Evolutionary conservation across 148 eudicot species (phyloP).

Genomic region (Diospyros lotus): DNA sequence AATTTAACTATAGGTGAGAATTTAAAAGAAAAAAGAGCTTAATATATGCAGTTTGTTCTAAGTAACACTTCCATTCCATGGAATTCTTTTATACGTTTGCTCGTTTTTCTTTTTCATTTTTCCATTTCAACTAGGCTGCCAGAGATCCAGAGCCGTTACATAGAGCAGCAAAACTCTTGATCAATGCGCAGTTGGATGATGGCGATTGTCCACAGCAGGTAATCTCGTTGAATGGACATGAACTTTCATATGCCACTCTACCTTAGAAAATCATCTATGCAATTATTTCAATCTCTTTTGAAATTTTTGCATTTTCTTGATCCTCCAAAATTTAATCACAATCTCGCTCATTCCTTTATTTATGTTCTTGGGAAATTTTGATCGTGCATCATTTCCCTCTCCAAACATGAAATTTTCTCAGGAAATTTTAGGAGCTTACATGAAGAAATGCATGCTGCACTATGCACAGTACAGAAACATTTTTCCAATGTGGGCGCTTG

Average conservation of each 20-base stretch:
- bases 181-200: conserved; percentile 37
- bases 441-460: conserved; percentile 44
- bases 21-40: too few relatives aligned
- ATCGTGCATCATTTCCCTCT: neutral
- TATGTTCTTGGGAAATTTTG: neutral
- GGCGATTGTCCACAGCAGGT: conserved; percentile 47
- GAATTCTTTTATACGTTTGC: neutral
- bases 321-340: neutral
- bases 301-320: too few relatives aligned
- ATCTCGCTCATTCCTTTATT: neutral
- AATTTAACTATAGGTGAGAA: too few relatives aligned
- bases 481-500: conserved; percentile 36
- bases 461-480: conserved; percentile 36
- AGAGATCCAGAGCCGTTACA: conserved; percentile 37
- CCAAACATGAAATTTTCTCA: conserved; percentile 6
- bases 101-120: neutral
- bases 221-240: neutral
- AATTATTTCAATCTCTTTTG: too few relatives aligned
- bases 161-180: conserved; percentile 36
- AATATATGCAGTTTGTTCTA: neutral
- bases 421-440: conserved; percentile 38
- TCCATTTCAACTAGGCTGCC: conserved; percentile 19
- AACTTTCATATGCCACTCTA: too few relatives aligned
- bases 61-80: neutral
- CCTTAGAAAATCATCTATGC: too few relatives aligned